Evolutionary conservation across 495 filamentous ascomycete species (phyloP).

Genomic region (Collariella sp.): DNA sequence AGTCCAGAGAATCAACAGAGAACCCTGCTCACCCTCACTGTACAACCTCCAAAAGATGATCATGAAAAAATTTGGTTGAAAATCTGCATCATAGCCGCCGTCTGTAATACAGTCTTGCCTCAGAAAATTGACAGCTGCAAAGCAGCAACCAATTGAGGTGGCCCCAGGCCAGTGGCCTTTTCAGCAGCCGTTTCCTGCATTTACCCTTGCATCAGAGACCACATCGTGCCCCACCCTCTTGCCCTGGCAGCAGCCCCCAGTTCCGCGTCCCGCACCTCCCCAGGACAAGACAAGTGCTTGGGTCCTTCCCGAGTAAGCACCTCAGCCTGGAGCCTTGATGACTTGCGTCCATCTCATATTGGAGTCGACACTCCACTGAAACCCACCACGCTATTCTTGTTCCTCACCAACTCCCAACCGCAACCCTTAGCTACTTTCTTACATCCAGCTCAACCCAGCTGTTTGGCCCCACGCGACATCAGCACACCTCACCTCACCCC

Average conservation of each 20-base stretch:
- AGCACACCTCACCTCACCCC: neutral
- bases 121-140: neutral
- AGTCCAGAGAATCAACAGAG: neutral
- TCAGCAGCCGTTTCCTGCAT: neutral
- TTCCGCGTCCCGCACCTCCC: neutral
- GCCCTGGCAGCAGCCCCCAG: neutral
- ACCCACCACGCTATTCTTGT: no score
- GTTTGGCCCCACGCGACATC: neutral
- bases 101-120: neutral
- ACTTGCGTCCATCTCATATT: neutral
- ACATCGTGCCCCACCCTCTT: neutral
- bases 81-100: neutral
- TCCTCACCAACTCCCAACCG: neutral
- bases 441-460: neutral
- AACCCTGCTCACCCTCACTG: neutral
- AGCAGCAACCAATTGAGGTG: conserved; percentile 1
- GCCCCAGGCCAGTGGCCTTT: neutral
- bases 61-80: neutral
- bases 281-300: neutral
- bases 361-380: neutral
- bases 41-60: neutral
- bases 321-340: no score
- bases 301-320: no score
- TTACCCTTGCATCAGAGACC: no score
- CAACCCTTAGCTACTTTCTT: neutral